Base-by-base conservation (phyloP, 2,329 filamentous ascomycete species). In the Phoma herbarum region DNA sequence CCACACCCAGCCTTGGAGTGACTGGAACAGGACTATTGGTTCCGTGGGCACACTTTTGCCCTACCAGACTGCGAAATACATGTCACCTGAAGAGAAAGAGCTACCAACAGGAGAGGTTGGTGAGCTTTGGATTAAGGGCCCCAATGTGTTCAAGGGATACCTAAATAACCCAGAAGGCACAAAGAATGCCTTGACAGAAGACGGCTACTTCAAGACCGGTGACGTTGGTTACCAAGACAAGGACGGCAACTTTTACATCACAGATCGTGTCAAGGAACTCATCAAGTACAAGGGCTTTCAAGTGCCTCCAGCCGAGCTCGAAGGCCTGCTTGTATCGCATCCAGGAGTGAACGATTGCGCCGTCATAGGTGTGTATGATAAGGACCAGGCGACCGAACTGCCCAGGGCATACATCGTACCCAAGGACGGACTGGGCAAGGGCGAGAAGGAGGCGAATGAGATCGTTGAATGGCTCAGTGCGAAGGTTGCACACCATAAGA, bases 121-220 rank as follows among this genome's bases (percentile, higher is more conserved):
- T 44, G 82, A 85, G 58, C 76, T 82, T 1, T 90, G 91, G 82
- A 82, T 95, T 52, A 88, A 88, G 57, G 92, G 92, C 0, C 91
- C 92, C 0, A 95, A 95, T 61, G 81, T 94, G 18, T 93, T 93
- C 79, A 82, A 85, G 66, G 92, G 91, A 1, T 96, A 94, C 72
- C 83, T 89, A 66, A 91, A 92, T 69, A 90, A 90, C 57, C 84
- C 87, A 0, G 85, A 89, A 61, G 86, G 88, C 2, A 92, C 91
- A 2, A 81, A 80, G 2, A 88, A 91, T 44, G 88, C 90, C 0
- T 87, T 95, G 61, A 90, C 90, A 2, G 66, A 80, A 0, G 92
- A 96, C 64, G 92, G 92, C 1, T 97, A 88, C 81, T 97, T 96
- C 83, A 93, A 89, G 77, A 97, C 93, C 0, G 93, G 93, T 2